phyloP scores from a whole-genome alignment of 257 asterid species.

The Paraleonurus japonicus region DNA sequence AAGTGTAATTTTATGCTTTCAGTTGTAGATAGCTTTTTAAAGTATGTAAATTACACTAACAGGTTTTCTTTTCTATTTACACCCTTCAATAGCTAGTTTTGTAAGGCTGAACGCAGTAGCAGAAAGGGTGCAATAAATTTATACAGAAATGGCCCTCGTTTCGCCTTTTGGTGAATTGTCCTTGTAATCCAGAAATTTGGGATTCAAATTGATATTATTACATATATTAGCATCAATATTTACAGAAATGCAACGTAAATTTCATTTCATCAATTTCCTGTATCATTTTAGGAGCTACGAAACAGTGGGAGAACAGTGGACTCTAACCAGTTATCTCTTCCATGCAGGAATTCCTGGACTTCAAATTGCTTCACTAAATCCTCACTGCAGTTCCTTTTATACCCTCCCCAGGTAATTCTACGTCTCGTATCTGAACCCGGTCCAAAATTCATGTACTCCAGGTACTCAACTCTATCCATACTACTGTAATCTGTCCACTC shows the following conservation, averaged over 20 bases:
- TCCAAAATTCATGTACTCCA: conserved; percentile 63
- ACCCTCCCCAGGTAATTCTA: conserved; percentile 58
- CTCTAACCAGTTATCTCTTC: conserved; percentile 49
- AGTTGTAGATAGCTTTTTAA: conserved; percentile 23
- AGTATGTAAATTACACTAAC: conserved; percentile 1
- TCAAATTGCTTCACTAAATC: conserved; percentile 46
- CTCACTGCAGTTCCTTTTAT: conserved; percentile 41
- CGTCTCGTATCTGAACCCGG: conserved; percentile 54
- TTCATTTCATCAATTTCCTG: neutral
- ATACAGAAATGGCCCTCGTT: neutral
- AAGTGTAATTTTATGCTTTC: neutral
- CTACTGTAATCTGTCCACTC: conserved; percentile 51
- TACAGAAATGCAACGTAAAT: neutral
- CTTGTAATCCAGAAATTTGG: neutral
- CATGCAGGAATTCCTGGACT: conserved; percentile 53
- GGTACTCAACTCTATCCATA: conserved; percentile 52
- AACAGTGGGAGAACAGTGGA: conserved; percentile 39
- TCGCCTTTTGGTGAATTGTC: neutral
- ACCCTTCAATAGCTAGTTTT: conserved; percentile 8
- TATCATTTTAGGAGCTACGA: neutral
- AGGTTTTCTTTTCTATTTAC: conserved; percentile 2
- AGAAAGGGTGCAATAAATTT: neutral
- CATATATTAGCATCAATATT: neutral
- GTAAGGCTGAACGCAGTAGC: neutral
- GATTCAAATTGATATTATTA: neutral